phyloP scores from a whole-genome alignment of 768 basidiomycete genomes.

The Mycena alexandri region DNA sequence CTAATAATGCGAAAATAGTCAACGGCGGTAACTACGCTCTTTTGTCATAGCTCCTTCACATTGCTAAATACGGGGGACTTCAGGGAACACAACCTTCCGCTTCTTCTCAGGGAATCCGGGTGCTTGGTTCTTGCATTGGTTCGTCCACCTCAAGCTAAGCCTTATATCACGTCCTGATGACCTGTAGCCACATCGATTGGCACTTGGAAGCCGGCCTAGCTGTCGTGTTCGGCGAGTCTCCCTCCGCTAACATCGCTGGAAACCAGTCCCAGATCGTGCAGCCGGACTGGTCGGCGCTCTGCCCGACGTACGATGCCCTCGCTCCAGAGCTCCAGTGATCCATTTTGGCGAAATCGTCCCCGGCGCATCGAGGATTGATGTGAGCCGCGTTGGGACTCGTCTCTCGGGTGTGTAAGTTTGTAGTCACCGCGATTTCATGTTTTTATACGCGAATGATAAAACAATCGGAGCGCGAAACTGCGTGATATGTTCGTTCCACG shows the following conservation, averaged over 20 bases:
- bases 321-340: constrained; percentile 45
- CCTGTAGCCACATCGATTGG: constrained; percentile 51
- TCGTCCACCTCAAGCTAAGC: background rate
- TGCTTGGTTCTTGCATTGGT: constrained; percentile 66
- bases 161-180: background rate
- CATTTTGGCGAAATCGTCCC: constrained; percentile 37
- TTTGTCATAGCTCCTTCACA: no score
- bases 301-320: constrained; percentile 45
- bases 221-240: constrained; percentile 49
- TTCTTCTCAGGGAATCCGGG: constrained; percentile 69
- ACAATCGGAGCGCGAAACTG: no score
- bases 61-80: no score
- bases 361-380: no score
- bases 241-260: constrained; percentile 44
- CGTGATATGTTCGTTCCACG: no score
- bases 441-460: no score
- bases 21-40: constrained; percentile 38
- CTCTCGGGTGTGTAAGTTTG: no score
- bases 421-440: no score
- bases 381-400: no score
- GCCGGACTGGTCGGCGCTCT: constrained; percentile 48
- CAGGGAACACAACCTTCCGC: constrained; percentile 51
- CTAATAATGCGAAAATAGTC: constrained; percentile 33
- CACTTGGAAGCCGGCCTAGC: constrained; percentile 53
- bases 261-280: constrained; percentile 48